Evolutionary conservation across 352 stramenopile genomes (phyloP).

Genomic region (Globisporangium iwayamae): DNA sequence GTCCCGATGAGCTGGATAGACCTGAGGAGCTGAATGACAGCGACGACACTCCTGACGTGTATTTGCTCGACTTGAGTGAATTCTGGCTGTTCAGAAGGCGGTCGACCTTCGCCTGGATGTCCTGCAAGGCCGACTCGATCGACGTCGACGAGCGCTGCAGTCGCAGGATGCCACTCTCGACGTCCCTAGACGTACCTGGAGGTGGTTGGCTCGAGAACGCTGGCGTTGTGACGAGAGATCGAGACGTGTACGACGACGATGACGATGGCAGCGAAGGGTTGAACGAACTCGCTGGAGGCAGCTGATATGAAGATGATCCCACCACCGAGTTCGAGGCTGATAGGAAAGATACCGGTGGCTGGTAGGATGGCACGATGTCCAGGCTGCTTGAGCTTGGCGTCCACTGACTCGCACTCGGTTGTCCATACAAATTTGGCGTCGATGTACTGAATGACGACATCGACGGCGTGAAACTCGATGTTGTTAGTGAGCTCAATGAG

Average conservation of each 20-base stretch:
- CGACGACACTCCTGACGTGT: slow-evolving; percentile 12
- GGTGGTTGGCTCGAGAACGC: slow-evolving; percentile 25
- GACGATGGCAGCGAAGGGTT: not conserved
- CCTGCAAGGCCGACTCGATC: slow-evolving; percentile 68
- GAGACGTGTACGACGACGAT: slow-evolving; percentile 12
- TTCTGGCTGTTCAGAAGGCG: slow-evolving; percentile 59
- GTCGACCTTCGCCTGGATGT: slow-evolving; percentile 81
- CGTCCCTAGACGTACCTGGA: slow-evolving; percentile 24
- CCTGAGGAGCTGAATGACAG: slow-evolving; percentile 19
- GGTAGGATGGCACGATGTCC: slow-evolving; percentile 12
- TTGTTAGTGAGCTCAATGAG: slow-evolving; percentile 3
- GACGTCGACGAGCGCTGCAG: slow-evolving; percentile 75
- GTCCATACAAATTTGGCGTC: slow-evolving; percentile 4
- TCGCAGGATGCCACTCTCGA: slow-evolving; percentile 66
- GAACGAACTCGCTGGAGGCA: slow-evolving; percentile 6
- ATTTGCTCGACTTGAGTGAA: slow-evolving; percentile 47
- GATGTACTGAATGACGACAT: slow-evolving; percentile 1
- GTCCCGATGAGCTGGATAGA: slow-evolving; percentile 21
- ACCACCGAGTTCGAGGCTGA: not conserved
- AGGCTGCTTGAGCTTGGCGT: not conserved
- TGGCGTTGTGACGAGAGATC: slow-evolving; percentile 20
- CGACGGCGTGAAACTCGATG: slow-evolving; percentile 21
- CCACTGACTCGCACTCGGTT: slow-evolving; percentile 11
- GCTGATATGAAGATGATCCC: not conserved
- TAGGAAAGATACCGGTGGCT: slow-evolving; percentile 6